A percentile compares a stretch with the other conserved stretches of the same genome.
These are phyloP conservation scores for Naganishia randhawae DNA, from an alignment of 768 basidiomycete species.

Conservation along the genomic window DNA sequence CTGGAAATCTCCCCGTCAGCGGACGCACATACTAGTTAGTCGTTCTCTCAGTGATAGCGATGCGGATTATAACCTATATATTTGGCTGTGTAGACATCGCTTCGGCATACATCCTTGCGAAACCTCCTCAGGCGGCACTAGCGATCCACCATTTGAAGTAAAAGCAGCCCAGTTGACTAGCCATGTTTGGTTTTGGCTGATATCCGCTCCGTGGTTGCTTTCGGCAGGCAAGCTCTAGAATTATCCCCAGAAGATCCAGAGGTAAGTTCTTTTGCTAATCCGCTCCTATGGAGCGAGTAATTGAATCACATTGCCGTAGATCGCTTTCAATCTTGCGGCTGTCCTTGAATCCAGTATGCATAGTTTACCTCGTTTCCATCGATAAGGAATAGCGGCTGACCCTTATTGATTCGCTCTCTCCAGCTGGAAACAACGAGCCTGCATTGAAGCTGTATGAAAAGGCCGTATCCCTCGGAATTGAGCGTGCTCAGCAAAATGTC, in stretches of 20 bases:
- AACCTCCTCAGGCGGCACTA: constrained; percentile 49
- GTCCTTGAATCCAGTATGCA: constrained; percentile 47
- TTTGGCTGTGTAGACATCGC: constrained; percentile 43
- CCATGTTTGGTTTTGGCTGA: not conserved
- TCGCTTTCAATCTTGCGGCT: constrained; percentile 50
- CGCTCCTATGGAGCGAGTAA: not conserved
- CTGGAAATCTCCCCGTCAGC: constrained; percentile 38
- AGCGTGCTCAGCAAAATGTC: constrained; percentile 49
- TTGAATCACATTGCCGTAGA: constrained; percentile 27
- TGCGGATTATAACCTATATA: constrained; percentile 1
- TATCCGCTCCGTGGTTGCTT: not conserved
- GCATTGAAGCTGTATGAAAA: constrained; percentile 49
- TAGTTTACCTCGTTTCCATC: not conserved
- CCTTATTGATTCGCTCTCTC: not conserved
- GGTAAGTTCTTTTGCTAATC: constrained; percentile 33
- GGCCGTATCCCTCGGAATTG: constrained; percentile 48
- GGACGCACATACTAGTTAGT: constrained; percentile 51
- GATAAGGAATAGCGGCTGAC: not conserved
- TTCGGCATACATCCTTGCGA: constrained; percentile 50
- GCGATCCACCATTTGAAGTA: constrained; percentile 51
- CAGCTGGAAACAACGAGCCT: constrained; percentile 49
- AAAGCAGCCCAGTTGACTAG: constrained; percentile 19
- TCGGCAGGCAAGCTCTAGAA: constrained; percentile 39
- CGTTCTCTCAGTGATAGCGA: not conserved
- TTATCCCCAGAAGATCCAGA: constrained; percentile 48